phyloP scores from a whole-genome alignment of 2,329 filamentous ascomycete genomes.

The Rhynchosporium graminicola region DNA sequence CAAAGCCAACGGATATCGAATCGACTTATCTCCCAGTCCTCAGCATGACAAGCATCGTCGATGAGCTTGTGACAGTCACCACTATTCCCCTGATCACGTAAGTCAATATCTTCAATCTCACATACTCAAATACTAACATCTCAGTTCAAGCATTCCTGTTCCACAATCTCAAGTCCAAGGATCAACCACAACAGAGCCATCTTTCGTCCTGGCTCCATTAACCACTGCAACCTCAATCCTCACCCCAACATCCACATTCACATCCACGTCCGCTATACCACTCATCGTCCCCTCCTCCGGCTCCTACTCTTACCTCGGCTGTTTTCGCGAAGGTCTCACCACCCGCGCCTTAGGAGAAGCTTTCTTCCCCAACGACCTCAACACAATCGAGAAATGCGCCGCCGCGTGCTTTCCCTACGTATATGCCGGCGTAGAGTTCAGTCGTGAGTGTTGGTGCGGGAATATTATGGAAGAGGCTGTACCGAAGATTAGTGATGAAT shows the following conservation, averaged over 20 bases:
- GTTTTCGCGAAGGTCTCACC: slow-evolving; percentile 33
- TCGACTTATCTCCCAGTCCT: neutral
- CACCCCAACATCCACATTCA: neutral
- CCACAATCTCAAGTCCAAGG: slow-evolving; percentile 9
- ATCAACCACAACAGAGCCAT: neutral
- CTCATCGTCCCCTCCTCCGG: slow-evolving; percentile 20
- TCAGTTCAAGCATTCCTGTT: neutral
- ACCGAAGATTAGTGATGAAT: neutral
- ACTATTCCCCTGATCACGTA: neutral
- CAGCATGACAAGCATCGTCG: neutral
- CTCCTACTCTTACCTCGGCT: slow-evolving; percentile 34
- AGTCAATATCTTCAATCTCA: neutral
- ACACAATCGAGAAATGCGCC: slow-evolving; percentile 38
- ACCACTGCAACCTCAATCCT: neutral
- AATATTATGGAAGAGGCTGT: neutral
- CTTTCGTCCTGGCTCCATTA: neutral
- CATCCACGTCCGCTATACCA: neutral
- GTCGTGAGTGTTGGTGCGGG: slow-evolving; percentile 31
- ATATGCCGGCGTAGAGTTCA: slow-evolving; percentile 28
- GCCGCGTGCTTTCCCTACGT: slow-evolving; percentile 22
- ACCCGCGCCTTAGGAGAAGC: slow-evolving; percentile 30
- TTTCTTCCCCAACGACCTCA: slow-evolving; percentile 26
- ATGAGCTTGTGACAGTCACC: neutral
- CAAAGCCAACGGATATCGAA: neutral
- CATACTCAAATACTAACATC: neutral